These are phyloP conservation scores for Leishmania aethiopica DNA, from an alignment of 208 protist genomes.

Conservation along the genomic window DNA sequence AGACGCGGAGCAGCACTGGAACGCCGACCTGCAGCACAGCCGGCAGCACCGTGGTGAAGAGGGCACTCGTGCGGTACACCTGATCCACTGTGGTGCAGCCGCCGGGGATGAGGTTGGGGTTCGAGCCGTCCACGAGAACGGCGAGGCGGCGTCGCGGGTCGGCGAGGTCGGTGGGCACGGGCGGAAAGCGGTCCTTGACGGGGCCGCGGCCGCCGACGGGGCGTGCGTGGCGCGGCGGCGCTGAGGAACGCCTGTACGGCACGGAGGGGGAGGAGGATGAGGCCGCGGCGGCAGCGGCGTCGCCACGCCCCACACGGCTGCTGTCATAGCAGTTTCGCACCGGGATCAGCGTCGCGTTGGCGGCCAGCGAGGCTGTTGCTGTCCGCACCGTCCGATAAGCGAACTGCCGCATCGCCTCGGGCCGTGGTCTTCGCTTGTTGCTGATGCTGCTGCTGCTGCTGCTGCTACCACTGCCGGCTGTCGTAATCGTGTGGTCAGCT, in stretches of 20 bases:
- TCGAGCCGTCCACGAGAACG: conserved; percentile 75
- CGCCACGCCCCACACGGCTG: background rate
- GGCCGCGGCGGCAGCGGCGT: background rate
- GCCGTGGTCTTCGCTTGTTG: background rate
- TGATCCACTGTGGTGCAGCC: conserved; percentile 24
- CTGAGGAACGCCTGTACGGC: background rate
- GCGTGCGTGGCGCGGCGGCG: conserved; percentile 2
- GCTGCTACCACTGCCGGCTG: background rate
- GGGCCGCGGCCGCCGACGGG: conserved; percentile 33
- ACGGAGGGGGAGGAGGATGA: background rate
- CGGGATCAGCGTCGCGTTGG: too few relatives aligned
- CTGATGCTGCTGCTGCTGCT: background rate
- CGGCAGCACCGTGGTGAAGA: conserved; percentile 64
- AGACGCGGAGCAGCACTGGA: conserved; percentile 80
- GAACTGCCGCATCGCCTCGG: background rate
- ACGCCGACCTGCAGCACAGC: conserved; percentile 71
- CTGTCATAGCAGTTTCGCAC: background rate
- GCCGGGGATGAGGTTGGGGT: conserved; percentile 40
- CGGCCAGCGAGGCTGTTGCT: background rate
- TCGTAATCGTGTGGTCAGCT: background rate
- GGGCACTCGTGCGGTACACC: conserved; percentile 27
- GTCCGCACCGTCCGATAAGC: background rate
- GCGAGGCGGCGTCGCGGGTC: conserved; percentile 81
- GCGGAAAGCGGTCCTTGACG: conserved; percentile 81
- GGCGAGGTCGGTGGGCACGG: conserved; percentile 52